A percentile compares a stretch with the other conserved stretches of the same genome.
Evolutionary conservation across 108 stramenopile genomes (phyloP).

Genomic region (Chaetoceros muelleri): DNA sequence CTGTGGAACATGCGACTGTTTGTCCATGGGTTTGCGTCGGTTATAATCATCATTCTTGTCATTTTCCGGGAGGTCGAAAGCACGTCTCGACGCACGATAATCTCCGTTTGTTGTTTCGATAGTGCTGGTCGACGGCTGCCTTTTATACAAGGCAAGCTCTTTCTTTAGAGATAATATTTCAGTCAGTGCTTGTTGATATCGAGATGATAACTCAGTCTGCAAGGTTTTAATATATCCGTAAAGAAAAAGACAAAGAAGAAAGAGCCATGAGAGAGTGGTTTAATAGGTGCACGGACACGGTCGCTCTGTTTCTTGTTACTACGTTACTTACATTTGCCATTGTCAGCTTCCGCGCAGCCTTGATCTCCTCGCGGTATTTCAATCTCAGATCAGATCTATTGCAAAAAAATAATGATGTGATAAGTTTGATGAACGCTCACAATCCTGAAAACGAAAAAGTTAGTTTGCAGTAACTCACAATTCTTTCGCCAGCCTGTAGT

Average conservation of each 20-base stretch:
- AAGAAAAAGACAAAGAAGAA: background rate
- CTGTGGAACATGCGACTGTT: background rate
- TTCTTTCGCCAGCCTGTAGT: conserved; percentile 77
- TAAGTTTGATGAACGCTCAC: background rate
- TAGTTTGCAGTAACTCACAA: too few relatives aligned
- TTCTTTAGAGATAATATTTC: conserved; percentile 55
- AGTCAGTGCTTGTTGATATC: conserved; percentile 61
- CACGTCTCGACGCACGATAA: too few relatives aligned
- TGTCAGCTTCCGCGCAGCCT: conserved; percentile 56
- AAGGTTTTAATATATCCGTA: background rate
- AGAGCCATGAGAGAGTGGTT: background rate
- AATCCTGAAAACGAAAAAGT: too few relatives aligned
- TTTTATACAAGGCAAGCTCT: conserved; percentile 49
- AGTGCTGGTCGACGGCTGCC: too few relatives aligned
- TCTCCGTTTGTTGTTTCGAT: too few relatives aligned
- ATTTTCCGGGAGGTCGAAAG: too few relatives aligned
- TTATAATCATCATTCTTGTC: too few relatives aligned
- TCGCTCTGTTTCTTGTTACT: background rate
- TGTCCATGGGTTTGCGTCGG: too few relatives aligned
- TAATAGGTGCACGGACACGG: background rate
- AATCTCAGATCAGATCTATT: conserved; percentile 62
- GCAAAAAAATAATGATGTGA: background rate
- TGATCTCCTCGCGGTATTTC: conserved; percentile 68
- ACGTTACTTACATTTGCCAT: conserved; percentile 72
- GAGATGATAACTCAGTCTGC: conserved; percentile 67